Evolutionary conservation across 768 basidiomycete genomes (phyloP), one percentile per base, ranked within the genome.

Genomic region (Termitomyces sp.): DNA sequence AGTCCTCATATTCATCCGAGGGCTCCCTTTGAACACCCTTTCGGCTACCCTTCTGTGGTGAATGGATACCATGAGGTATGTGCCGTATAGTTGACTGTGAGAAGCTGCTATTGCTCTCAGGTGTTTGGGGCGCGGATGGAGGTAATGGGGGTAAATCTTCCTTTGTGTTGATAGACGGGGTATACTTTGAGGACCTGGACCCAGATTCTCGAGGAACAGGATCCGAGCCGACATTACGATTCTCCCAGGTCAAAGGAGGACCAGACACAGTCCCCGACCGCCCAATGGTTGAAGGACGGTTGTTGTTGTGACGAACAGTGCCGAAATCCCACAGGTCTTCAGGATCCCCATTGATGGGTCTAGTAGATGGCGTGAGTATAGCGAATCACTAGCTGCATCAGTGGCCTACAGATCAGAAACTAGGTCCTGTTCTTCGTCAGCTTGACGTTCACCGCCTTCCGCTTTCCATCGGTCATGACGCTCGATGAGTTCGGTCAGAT

Each of bases 321-420:
- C 96, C 96, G 71, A 98, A 97, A 68, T 98, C 96, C 96, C 96
- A 98, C 35, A 98, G 74, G 61, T 95, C 93, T 52, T 91, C 91
- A 3, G 80, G 77, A 62, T 89, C 87, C 38, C 77, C 79, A 54
- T 76, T 75, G 12, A 73, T 68, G 49, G 77, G 76, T 48, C 86
- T 88, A 58, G n/a, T 10, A 53, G 62, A 51, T 46, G 31, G 55
- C 49, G 30, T 47, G 56, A 37, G 53, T 23, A 31, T n/a, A 47
- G 41, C 54, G 54, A 50, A 56, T 40, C 11, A 54, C 23, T 17
- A 15, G 28, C 19, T 9, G 30, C 42, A 51, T 31, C 42, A 23
- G 23, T 44, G 21, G 71, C 87, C 52, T 70, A 93, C 91, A 79
- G 60, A 59, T 93, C 91, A 35, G 84, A 78, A 21, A 74, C 74